A percentile compares a stretch with the other conserved stretches of the same genome.
Evolutionary conservation across 371 early-diverging fungal species (phyloP).

Genomic region (Chytridium lagenaria): DNA sequence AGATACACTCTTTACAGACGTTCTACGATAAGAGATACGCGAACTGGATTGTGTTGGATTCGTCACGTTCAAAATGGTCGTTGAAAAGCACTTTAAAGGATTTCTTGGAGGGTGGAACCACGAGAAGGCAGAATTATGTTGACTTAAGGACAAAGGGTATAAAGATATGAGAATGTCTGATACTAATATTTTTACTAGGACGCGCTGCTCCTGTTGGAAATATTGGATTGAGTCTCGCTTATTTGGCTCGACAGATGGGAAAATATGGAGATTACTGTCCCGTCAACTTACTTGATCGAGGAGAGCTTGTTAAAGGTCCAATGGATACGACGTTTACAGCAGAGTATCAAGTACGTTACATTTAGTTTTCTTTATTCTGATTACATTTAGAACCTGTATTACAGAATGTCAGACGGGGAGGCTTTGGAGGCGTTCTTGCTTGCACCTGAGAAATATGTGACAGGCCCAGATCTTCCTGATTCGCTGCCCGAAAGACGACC

Average conservation of each 20-base stretch:
- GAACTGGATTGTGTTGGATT: conserved; percentile 49
- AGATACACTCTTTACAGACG: conserved; percentile 20
- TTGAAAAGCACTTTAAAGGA: conserved; percentile 31
- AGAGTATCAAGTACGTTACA: conserved; percentile 50
- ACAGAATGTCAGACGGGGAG: conserved; percentile 39
- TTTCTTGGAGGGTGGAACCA: conserved; percentile 30
- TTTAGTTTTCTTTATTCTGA: no score
- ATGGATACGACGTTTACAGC: conserved; percentile 44
- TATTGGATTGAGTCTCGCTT: conserved; percentile 39
- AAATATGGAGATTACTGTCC: conserved; percentile 54
- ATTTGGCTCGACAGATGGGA: conserved; percentile 39
- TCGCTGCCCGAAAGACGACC: conserved; percentile 40
- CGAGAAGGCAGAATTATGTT: conserved; percentile 50
- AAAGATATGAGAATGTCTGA: background rate
- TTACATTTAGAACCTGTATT: conserved; percentile 33
- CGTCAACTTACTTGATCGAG: conserved; percentile 45
- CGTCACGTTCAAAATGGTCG: conserved; percentile 51
- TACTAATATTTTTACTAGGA: conserved; percentile 24
- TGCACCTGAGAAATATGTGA: conserved; percentile 46
- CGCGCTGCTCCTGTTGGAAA: conserved; percentile 50
- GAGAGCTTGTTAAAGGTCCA: conserved; percentile 43
- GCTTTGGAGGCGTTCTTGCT: conserved; percentile 47
- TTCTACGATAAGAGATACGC: conserved; percentile 42
- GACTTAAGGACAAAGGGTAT: conserved; percentile 43
- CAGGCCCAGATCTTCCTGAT: conserved; percentile 45